Conservation (phyloP, 768 basidiomycete genomes). For the Gloeopeniophorella convolvens region DNA sequence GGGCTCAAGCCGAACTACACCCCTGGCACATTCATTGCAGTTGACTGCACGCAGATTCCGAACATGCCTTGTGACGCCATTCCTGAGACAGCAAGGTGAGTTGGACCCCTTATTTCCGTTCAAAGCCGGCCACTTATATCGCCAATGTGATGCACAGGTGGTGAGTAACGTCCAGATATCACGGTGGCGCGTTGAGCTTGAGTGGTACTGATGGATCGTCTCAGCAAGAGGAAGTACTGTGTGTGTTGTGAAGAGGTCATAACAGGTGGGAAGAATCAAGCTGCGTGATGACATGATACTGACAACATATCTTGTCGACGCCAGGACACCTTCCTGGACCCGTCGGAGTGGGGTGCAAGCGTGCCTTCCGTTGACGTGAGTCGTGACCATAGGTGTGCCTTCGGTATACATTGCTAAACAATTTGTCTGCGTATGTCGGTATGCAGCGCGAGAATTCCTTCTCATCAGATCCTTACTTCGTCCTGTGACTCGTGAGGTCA, state of each 20-base stretch:
- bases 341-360: slow-evolving; percentile 14
- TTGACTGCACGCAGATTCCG: slow-evolving; percentile 10
- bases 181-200: no score
- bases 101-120: neutral
- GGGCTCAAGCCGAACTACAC: slow-evolving; percentile 13
- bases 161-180: no score
- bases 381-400: no score
- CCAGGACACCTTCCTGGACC: slow-evolving; percentile 14
- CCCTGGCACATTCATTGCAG: slow-evolving; percentile 10
- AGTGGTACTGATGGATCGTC: neutral
- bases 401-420: no score
- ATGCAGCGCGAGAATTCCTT: no score
- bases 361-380: slow-evolving; percentile 3
- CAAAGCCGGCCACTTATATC: neutral
- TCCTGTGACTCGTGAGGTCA: no score
- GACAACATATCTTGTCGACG: neutral
- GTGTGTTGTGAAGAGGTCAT: slow-evolving; percentile 15
- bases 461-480: no score
- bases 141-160: no score
- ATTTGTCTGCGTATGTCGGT: no score
- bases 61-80: slow-evolving; percentile 7
- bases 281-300: no score
- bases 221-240: slow-evolving; percentile 14
- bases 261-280: slow-evolving; percentile 6
- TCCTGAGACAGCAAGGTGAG: slow-evolving; percentile 9